Evolutionary conservation across 2,329 filamentous ascomycete genomes (phyloP), one percentile per base, ranked within the genome.

Genomic region (Ophiognomonia clavigignenti-juglandacearum): DNA sequence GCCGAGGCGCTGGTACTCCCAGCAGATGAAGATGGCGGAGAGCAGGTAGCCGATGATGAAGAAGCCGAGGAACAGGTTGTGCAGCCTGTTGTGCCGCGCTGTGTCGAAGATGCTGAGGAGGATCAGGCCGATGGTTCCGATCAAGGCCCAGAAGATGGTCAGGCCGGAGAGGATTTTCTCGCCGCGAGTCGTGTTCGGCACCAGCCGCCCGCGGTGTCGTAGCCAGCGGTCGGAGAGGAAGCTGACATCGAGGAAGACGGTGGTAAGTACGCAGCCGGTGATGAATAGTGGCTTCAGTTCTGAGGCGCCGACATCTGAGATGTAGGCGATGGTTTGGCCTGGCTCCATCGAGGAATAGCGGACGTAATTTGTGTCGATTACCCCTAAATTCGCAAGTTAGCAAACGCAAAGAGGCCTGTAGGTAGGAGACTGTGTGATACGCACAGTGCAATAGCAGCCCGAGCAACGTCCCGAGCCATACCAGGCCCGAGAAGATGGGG

Each of bases 11-110:
- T 93, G 85, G 64, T 95, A 96, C 64, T 96, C 90, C 70, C 81
- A 83, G 71, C 91, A 96, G 55, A 92, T 86, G 66, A 91, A 92
- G 56, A 96, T 77, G 47, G 92, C 91, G 4, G 84, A 88, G 45
- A 96, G 62, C 45, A 96, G 72, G 64, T 95, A 97, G 27, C 89
- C 93, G 13, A 66, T 82, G 62, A 96, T 88, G 65, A 98, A 98
- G 43, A 96, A 66, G 1, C 79, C 67, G 29, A 98, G 69, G 67
- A 95, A 95, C 2, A 81, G 71, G 59, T 88, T 74, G 63, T 98
- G 93, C 48, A 86, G 62, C 1, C 56, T 65, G 2, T 74, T 73
- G 62, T 96, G 80, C 46, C 73, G 70, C n/a, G 75, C 66, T 0
- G 88, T 93, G 65, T 97, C 89, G 64, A 95, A 96, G 56, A 96